phyloP scores from a whole-genome alignment of 176 grass and related monocot species.

The Phoenix dactylifera region DNA sequence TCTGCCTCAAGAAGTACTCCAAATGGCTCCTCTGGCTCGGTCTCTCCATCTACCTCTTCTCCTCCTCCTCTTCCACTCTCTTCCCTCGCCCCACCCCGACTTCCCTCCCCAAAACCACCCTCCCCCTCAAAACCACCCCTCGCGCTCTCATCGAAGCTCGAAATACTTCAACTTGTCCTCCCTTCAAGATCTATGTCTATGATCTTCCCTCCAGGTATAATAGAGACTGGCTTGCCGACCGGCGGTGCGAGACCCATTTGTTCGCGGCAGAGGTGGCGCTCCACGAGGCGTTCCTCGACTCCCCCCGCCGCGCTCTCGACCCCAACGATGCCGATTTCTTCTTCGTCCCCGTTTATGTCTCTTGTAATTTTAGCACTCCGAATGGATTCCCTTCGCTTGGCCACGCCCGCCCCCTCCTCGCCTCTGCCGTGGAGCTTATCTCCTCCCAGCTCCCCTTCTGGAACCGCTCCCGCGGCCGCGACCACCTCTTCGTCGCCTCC shows the following conservation, averaged over 20 bases:
- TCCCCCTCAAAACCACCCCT: constrained; percentile 25
- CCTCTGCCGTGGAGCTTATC: constrained; percentile 49
- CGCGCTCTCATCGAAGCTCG: constrained; percentile 13
- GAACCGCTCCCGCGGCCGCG: constrained; percentile 63
- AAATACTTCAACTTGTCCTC: constrained; percentile 16
- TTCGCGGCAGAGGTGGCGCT: constrained; percentile 84
- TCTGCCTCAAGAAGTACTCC: constrained; percentile 36
- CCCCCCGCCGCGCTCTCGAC: constrained; percentile 21
- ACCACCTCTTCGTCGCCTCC: constrained; percentile 83
- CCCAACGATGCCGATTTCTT: constrained; percentile 68
- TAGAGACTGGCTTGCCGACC: constrained; percentile 40
- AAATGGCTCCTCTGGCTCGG: constrained; percentile 39
- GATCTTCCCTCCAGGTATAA: constrained; percentile 65
- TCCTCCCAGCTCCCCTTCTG: constrained; percentile 47
- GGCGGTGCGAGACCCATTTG: constrained; percentile 57
- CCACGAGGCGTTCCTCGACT: constrained; percentile 56
- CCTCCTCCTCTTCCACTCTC: constrained; percentile 19
- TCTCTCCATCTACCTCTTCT: constrained; percentile 28
- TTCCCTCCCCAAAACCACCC: not conserved
- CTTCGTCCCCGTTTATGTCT: constrained; percentile 84
- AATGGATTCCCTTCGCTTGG: constrained; percentile 72
- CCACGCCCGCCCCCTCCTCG: constrained; percentile 50
- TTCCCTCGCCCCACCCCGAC: constrained; percentile 7
- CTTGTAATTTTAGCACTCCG: constrained; percentile 86
- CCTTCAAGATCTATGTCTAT: constrained; percentile 71